These are phyloP conservation scores for Moricandia arvensis DNA, from an alignment of 345 rosid genomes.

Conservation along the genomic window DNA sequence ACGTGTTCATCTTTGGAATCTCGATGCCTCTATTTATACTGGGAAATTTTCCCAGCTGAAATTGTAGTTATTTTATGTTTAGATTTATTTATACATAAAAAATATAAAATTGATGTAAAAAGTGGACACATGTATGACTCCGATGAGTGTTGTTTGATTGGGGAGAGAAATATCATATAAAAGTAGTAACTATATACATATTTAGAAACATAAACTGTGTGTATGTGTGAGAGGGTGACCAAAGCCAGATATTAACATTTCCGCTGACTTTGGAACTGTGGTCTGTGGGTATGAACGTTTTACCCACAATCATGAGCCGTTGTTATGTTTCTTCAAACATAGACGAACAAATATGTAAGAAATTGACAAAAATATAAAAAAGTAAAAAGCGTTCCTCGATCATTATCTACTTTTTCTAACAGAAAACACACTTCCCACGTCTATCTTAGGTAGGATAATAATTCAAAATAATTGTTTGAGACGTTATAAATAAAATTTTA, in stretches of 20 bases:
- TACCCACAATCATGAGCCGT: not conserved
- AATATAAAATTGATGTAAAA: slow-evolving; percentile 9
- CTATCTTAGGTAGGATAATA: no score
- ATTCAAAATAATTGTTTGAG: no score
- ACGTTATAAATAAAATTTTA: no score
- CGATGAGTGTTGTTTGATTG: slow-evolving; percentile 32
- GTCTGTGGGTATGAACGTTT: slow-evolving; percentile 31
- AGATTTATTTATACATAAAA: not conserved
- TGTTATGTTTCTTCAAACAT: not conserved
- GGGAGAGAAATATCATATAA: slow-evolving; percentile 21
- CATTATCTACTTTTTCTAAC: not conserved
- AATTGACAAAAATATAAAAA: not conserved
- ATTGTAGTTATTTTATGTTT: not conserved
- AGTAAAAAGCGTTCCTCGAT: not conserved
- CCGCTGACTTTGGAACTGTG: slow-evolving; percentile 42
- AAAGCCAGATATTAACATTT: slow-evolving; percentile 24
- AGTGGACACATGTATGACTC: slow-evolving; percentile 37
- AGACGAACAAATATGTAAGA: no score
- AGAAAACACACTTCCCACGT: not conserved
- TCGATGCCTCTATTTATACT: slow-evolving; percentile 38
- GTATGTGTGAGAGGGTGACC: not conserved
- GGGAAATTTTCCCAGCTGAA: slow-evolving; percentile 12
- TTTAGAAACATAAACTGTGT: not conserved
- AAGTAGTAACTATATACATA: not conserved
- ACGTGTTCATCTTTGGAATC: slow-evolving; percentile 21